Evolutionary conservation across 2,329 filamentous ascomycete genomes (phyloP).

Genomic region (Cladophialophora bantiana): DNA sequence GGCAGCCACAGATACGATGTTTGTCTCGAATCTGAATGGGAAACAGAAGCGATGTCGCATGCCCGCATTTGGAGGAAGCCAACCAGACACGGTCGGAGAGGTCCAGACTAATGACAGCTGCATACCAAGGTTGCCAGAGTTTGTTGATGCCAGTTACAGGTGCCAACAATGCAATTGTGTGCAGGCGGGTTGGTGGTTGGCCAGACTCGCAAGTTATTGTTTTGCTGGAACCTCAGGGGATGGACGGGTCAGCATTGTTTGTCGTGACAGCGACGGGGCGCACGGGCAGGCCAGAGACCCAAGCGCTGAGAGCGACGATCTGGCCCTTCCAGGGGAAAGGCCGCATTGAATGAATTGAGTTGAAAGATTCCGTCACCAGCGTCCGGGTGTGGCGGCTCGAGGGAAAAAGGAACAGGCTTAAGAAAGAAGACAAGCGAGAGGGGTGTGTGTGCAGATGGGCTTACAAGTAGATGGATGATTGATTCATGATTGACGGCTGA

Average conservation of each 20-base stretch:
- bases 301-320: slow-evolving; percentile 1
- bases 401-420: background rate
- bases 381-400: background rate
- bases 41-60: slow-evolving; percentile 6
- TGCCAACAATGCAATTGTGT: slow-evolving; percentile 17
- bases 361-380: slow-evolving; percentile 1
- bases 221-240: background rate
- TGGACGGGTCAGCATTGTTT: slow-evolving; percentile 10
- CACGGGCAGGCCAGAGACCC: slow-evolving; percentile 10
- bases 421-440: background rate
- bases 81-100: background rate
- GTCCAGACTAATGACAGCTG: slow-evolving; percentile 3
- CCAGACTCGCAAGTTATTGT: background rate
- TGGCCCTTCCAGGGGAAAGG: slow-evolving; percentile 9
- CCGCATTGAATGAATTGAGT: slow-evolving; percentile 2
- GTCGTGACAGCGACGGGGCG: background rate
- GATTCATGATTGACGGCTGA: too few species aligned
- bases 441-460: background rate
- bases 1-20: slow-evolving; percentile 15
- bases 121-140: slow-evolving; percentile 6
- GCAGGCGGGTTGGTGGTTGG: background rate
- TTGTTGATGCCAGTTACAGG: slow-evolving; percentile 11
- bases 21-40: slow-evolving; percentile 1
- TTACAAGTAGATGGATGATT: too few species aligned
- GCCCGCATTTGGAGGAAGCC: slow-evolving; percentile 17